Base-by-base conservation (phyloP, 2,329 filamentous ascomycete genomes). In the Talaromyces verruculosus region DNA sequence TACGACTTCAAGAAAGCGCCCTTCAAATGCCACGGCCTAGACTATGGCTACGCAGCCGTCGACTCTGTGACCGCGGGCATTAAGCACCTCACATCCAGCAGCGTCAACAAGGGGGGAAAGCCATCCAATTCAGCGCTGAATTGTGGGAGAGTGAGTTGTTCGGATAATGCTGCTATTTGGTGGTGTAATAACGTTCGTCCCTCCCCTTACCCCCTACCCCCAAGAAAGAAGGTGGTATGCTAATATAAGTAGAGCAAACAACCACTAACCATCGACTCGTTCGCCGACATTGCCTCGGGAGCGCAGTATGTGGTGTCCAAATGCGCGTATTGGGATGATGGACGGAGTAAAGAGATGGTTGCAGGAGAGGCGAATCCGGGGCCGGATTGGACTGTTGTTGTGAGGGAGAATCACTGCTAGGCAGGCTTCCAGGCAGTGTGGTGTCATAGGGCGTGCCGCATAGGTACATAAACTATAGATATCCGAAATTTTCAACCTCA, bases 321-420 rank as follows among this genome's bases (percentile, higher is more conserved):
- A 39, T 62, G 60, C 28, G n/a, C 43, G 1, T 11, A 39, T 2
- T 39, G 22, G 19, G 43, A 62, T 33, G n/a, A 39, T n/a, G 60
- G 10, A 13, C n/a, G 43, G 2, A 6, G 22, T 2, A n/a, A 39
- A n/a, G 35, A 51, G 8, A 25, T 62, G 45, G 60, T 49, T 19
- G 11, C 43, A 19, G 60, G 47, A 22, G 43, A 28, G 45, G 13
- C n/a, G 15, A 28, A 22, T 37, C 30, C 45, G 35, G 60, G 25
- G 6, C 17, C 19, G 30, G 35, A 53, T 5, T 62, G 60, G 60
- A 39, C 11, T n/a, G 45, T 51, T 35, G 30, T 62, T 39, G 60
- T 62, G 33, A 61, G 59, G 59, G 51, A 61, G 43, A 61, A 61
- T 33, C 25, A 13, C 19, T 61, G 59, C 43, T 61, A 60, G 57